Conservation (phyloP, 306 rosid genomes). For the Lotus japonicus region DNA sequence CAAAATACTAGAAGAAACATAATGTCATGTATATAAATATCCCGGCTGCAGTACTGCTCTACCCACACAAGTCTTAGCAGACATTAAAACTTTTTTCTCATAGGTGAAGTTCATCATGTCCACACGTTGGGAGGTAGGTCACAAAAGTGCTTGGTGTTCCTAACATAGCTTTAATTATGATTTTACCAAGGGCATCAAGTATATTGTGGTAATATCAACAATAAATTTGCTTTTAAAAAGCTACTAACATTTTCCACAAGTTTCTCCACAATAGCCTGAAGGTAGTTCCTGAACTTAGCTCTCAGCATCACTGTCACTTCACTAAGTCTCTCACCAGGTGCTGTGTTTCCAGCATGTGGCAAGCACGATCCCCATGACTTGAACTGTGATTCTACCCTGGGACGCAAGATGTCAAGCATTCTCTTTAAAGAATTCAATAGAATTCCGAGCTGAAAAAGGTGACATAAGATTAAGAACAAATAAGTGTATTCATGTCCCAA, state of each 20-base stretch:
- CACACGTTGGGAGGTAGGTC: neutral
- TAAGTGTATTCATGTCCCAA: neutral
- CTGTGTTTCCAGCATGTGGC: slow-evolving; percentile 71
- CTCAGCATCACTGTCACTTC: slow-evolving; percentile 98
- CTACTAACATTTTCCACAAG: slow-evolving; percentile 80
- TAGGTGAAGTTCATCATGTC: neutral
- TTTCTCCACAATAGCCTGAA: slow-evolving; percentile 89
- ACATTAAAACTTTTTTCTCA: neutral
- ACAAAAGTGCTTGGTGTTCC: neutral
- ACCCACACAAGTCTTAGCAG: neutral
- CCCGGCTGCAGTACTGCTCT: neutral
- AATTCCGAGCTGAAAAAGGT: slow-evolving; percentile 69
- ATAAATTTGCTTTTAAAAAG: slow-evolving; percentile 3
- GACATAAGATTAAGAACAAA: neutral
- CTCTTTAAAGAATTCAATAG: slow-evolving; percentile 87
- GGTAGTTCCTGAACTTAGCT: slow-evolving; percentile 82
- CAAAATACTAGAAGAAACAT: neutral
- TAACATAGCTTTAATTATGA: neutral
- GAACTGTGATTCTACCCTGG: slow-evolving; percentile 81
- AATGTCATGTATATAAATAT: neutral
- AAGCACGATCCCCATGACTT: slow-evolving; percentile 91
- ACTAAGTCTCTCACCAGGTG: slow-evolving; percentile 94
- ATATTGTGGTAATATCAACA: neutral
- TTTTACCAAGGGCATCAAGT: neutral
- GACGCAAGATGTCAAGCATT: slow-evolving; percentile 84